phyloP scores from a whole-genome alignment of 1,284 basidiomycete genomes.

The Trichosporon inkin region DNA sequence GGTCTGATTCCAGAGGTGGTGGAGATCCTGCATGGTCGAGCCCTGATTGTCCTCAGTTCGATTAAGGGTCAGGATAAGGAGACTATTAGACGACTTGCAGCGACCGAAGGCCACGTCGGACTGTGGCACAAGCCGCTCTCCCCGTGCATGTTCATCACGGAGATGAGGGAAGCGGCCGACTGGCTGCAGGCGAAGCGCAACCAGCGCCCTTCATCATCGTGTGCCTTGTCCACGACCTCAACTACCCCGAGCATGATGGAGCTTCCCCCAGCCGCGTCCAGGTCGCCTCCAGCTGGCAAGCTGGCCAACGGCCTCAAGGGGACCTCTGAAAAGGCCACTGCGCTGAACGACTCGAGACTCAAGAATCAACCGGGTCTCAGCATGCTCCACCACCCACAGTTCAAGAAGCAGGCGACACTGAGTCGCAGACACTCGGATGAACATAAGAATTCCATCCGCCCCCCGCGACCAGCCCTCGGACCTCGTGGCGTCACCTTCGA shows the following conservation, averaged over 20 bases:
- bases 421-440: constrained; percentile 11
- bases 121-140: neutral
- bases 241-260: neutral
- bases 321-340: neutral
- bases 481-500: neutral
- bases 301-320: neutral
- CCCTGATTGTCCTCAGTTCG: constrained; percentile 45
- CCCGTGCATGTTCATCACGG: neutral
- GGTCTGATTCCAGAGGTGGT: constrained; percentile 56
- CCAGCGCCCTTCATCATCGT: too few species aligned
- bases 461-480: neutral
- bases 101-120: neutral
- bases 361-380: neutral
- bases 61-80: constrained; percentile 41
- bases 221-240: too few species aligned
- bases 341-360: neutral
- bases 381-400: neutral
- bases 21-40: neutral
- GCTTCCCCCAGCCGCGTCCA: neutral
- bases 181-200: neutral
- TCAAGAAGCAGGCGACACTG: neutral
- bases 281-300: neutral
- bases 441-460: neutral
- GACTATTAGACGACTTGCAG: constrained; percentile 13
- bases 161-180: neutral